These are phyloP conservation scores for Zygnema cylindricum DNA, from an alignment of 139 green algal species.

Conservation along the genomic window DNA sequence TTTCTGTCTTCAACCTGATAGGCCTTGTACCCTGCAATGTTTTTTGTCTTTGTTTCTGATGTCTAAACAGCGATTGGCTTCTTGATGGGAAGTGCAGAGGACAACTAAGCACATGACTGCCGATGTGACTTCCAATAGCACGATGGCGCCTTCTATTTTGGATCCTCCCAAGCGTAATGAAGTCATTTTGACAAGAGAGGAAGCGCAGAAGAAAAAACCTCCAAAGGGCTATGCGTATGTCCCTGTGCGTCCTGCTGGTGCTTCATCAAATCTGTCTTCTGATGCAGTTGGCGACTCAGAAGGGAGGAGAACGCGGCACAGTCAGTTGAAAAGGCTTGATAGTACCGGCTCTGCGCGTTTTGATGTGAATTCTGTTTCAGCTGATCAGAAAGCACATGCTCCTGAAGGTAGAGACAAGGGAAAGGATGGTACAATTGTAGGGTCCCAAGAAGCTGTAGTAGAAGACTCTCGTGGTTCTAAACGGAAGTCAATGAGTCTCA, in stretches of 20 bases:
- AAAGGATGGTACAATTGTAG: not conserved
- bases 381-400: not conserved
- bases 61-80: no score
- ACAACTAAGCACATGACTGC: slow-evolving; percentile 16
- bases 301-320: not conserved
- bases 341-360: slow-evolving; percentile 4
- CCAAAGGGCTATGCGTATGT: slow-evolving; percentile 39
- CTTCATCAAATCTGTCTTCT: not conserved
- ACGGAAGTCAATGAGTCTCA: not conserved
- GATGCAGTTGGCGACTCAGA: not conserved
- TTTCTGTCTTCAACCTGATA: no score
- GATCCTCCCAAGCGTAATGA: slow-evolving; percentile 37
- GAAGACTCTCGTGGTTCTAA: not conserved
- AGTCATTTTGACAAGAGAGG: slow-evolving; percentile 41
- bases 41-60: not conserved
- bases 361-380: slow-evolving; percentile 3
- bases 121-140: not conserved
- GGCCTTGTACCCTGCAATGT: no score
- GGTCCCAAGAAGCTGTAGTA: not conserved
- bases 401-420: not conserved
- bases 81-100: not conserved
- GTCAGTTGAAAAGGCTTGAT: slow-evolving; percentile 13
- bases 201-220: slow-evolving; percentile 24
- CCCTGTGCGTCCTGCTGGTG: not conserved
- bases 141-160: slow-evolving; percentile 23